A percentile compares a stretch with the other conserved stretches of the same genome.
These are phyloP conservation scores for Aspergillus sp. DNA, from an alignment of 2,329 filamentous ascomycete genomes.

Conservation along the genomic window DNA sequence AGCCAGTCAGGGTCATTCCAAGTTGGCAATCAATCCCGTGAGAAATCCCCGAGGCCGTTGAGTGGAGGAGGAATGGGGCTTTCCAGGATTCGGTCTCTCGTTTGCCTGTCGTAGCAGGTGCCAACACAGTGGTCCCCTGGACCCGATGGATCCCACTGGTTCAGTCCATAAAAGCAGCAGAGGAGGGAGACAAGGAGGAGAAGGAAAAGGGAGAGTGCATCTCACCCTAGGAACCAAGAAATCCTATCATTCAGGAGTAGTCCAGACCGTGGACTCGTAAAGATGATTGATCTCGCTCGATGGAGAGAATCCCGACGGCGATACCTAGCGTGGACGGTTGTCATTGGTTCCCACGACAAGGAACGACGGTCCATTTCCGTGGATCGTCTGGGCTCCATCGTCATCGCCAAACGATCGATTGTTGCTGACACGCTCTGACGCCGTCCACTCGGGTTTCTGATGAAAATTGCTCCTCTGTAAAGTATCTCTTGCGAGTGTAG, in stretches of 20 bases:
- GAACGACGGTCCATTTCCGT: constrained; percentile 20
- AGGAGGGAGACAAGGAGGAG: no score
- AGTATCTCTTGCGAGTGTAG: background rate
- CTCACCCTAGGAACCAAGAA: no score
- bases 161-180: no score
- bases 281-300: constrained; percentile 7
- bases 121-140: no score
- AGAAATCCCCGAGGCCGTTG: background rate
- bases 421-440: constrained; percentile 15
- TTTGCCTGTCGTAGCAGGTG: background rate
- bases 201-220: no score
- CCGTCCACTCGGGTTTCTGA: constrained; percentile 1
- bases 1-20: background rate
- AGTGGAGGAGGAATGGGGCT: background rate
- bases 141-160: no score
- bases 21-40: background rate
- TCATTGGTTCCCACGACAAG: constrained; percentile 19
- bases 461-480: background rate
- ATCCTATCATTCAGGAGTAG: background rate
- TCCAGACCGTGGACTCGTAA: background rate
- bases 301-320: constrained; percentile 4
- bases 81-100: background rate
- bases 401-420: constrained; percentile 15
- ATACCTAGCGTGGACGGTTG: background rate
- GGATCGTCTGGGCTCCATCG: constrained; percentile 19